phyloP scores from a whole-genome alignment of 1,139 yeast genomes.

The Pichia terricola region DNA sequence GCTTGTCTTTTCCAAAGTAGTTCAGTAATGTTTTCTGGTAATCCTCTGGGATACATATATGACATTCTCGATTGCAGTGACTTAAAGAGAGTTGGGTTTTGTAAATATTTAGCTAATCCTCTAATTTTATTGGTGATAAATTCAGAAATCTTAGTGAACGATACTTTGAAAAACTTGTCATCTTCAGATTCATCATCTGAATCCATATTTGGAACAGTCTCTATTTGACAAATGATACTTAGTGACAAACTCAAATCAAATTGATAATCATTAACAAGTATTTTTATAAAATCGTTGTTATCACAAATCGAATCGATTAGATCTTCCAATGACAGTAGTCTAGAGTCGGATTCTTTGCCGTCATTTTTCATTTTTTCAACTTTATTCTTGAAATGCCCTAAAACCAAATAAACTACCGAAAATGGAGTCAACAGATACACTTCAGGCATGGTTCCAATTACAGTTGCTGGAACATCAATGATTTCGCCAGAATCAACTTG shows the following conservation, averaged over 20 bases:
- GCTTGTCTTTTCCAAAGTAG: slow-evolving; percentile 15
- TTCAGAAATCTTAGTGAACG: slow-evolving; percentile 26
- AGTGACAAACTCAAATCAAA: slow-evolving; percentile 24
- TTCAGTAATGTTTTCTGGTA: slow-evolving; percentile 5
- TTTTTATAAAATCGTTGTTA: slow-evolving; percentile 23
- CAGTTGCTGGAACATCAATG: slow-evolving; percentile 13
- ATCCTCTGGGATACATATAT: slow-evolving; percentile 9
- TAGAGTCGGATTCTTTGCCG: slow-evolving; percentile 11
- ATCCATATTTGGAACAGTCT: slow-evolving; percentile 9
- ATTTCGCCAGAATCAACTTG: slow-evolving; percentile 12
- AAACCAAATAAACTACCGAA: slow-evolving; percentile 34
- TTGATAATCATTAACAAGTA: slow-evolving; percentile 21
- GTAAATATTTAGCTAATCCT: slow-evolving; percentile 24
- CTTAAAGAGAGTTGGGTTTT: slow-evolving; percentile 11
- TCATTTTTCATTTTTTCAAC: slow-evolving; percentile 21
- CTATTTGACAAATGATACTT: slow-evolving; percentile 31
- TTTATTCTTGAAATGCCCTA: slow-evolving; percentile 28
- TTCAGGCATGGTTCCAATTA: slow-evolving; percentile 26
- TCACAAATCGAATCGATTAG: slow-evolving; percentile 34
- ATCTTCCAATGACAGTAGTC: slow-evolving; percentile 41
- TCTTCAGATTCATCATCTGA: slow-evolving; percentile 27
- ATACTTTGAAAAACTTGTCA: slow-evolving; percentile 43
- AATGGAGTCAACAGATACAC: slow-evolving; percentile 35
- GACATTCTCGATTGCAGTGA: slow-evolving; percentile 8
- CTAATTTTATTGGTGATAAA: slow-evolving; percentile 29